These are phyloP conservation scores for Penicillium verhagenii DNA, from an alignment of 495 filamentous ascomycete species.

Conservation along the genomic window DNA sequence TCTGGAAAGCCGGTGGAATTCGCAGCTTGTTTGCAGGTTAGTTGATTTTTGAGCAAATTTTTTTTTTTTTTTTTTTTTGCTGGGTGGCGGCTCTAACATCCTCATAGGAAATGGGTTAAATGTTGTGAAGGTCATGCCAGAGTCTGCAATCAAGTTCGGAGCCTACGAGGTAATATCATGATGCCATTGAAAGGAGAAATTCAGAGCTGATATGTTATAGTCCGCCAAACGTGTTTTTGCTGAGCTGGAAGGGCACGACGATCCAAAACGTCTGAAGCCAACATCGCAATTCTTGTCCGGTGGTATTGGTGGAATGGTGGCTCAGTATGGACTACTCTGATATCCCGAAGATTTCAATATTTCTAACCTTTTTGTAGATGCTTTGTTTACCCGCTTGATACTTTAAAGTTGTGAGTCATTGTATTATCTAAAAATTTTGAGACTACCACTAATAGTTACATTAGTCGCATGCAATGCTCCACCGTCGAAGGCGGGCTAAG, in stretches of 20 bases:
- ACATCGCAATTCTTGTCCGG: constrained; percentile 89
- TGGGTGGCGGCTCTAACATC: constrained; percentile 9
- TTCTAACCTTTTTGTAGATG: constrained; percentile 54
- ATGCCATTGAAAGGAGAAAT: neutral
- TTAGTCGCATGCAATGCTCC: constrained; percentile 89
- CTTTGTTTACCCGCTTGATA: constrained; percentile 94
- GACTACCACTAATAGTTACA: neutral
- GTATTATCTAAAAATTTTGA: too few relatives aligned
- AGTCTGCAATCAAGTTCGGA: constrained; percentile 96
- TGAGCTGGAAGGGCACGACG: constrained; percentile 81
- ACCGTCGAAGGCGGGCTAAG: constrained; percentile 79
- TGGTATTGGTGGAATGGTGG: constrained; percentile 87
- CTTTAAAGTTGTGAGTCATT: constrained; percentile 90
- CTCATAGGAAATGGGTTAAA: constrained; percentile 87
- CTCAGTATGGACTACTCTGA: constrained; percentile 57
- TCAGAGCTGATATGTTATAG: constrained; percentile 40
- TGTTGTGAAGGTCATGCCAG: constrained; percentile 95
- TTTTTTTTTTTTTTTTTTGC: too few relatives aligned
- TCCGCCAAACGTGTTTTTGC: constrained; percentile 87
- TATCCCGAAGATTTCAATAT: neutral
- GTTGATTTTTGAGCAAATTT: constrained; percentile 16
- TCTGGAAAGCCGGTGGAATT: constrained; percentile 87
- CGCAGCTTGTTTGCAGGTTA: constrained; percentile 92
- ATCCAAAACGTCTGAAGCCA: constrained; percentile 72
- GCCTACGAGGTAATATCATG: constrained; percentile 70